Percentiles rank a stretch among this genome's conserved stretches.
These are phyloP conservation scores for Pythium myriotylum DNA, from an alignment of 352 stramenopile genomes.

Conservation along the genomic window DNA sequence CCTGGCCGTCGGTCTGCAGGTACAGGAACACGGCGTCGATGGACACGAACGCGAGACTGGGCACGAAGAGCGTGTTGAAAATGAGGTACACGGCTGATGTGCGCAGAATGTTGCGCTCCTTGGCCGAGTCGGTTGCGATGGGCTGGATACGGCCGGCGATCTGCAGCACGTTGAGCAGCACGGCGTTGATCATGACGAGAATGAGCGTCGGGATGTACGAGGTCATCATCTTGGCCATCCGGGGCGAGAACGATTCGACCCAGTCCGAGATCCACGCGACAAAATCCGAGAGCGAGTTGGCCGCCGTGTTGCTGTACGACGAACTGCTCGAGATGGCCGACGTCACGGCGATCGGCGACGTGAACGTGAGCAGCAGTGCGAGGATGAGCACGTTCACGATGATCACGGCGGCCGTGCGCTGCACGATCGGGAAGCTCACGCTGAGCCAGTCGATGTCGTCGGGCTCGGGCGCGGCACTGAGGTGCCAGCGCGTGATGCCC, in stretches of 20 bases:
- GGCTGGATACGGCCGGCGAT: slow-evolving; percentile 82
- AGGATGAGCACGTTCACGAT: slow-evolving; percentile 81
- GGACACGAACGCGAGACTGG: slow-evolving; percentile 83
- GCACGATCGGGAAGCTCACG: slow-evolving; percentile 81
- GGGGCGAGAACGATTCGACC: slow-evolving; percentile 66
- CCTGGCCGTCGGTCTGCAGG: slow-evolving; percentile 68
- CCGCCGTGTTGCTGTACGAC: slow-evolving; percentile 62
- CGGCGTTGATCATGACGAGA: slow-evolving; percentile 86
- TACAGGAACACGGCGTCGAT: slow-evolving; percentile 85
- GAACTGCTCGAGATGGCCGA: slow-evolving; percentile 76
- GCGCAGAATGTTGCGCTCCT: slow-evolving; percentile 81
- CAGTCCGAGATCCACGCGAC: slow-evolving; percentile 60
- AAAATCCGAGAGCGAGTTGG: slow-evolving; percentile 68
- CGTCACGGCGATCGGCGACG: slow-evolving; percentile 82
- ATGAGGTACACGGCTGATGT: slow-evolving; percentile 82
- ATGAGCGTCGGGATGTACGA: slow-evolving; percentile 85
- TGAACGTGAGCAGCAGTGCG: slow-evolving; percentile 77
- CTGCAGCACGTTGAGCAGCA: slow-evolving; percentile 84
- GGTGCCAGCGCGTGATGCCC: slow-evolving; percentile 74
- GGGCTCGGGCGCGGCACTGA: slow-evolving; percentile 73
- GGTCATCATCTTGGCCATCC: slow-evolving; percentile 79
- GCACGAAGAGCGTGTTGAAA: slow-evolving; percentile 89
- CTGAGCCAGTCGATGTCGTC: slow-evolving; percentile 89
- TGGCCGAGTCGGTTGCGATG: slow-evolving; percentile 83
- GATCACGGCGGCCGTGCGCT: slow-evolving; percentile 69